Percentiles rank a stretch among this genome's conserved stretches.
Conservation (phyloP, 1,284 basidiomycete species). For the Pseudozyma hubeiensis region DNA sequence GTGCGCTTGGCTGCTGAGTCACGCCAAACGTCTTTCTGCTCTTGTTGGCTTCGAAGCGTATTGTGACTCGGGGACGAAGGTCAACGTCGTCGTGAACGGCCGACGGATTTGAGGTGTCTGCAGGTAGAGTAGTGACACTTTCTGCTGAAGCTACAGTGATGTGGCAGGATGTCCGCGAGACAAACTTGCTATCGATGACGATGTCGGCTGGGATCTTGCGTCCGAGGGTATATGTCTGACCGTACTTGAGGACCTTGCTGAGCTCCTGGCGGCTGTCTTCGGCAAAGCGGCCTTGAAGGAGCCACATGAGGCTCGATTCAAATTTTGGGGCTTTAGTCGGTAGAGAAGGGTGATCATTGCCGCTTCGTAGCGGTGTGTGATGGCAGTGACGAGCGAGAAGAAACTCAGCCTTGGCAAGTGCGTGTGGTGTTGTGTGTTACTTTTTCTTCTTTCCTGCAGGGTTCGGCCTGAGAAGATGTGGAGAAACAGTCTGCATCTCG, state of each 20-base stretch:
- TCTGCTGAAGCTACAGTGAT: slow-evolving; percentile 37
- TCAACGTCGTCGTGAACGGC: slow-evolving; percentile 23
- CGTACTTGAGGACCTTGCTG: slow-evolving; percentile 53
- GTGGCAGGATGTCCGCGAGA: slow-evolving; percentile 44
- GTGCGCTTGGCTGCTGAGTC: slow-evolving; percentile 5
- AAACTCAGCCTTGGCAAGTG: background rate
- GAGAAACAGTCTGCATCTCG: background rate
- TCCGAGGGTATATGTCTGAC: slow-evolving; percentile 53
- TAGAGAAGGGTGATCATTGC: too few relatives aligned
- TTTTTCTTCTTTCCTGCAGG: slow-evolving; percentile 2
- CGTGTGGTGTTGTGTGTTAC: slow-evolving; percentile 7
- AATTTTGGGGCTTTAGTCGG: too few relatives aligned
- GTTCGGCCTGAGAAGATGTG: slow-evolving; percentile 1
- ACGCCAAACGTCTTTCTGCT: slow-evolving; percentile 42
- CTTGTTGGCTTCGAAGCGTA: slow-evolving; percentile 53
- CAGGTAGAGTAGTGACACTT: slow-evolving; percentile 8
- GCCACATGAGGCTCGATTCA: slow-evolving; percentile 39
- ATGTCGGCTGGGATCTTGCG: slow-evolving; percentile 60
- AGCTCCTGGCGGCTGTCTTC: slow-evolving; percentile 44
- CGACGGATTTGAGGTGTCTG: slow-evolving; percentile 13
- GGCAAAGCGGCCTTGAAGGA: slow-evolving; percentile 50
- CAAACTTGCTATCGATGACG: slow-evolving; percentile 56
- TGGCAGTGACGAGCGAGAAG: background rate
- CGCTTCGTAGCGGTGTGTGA: background rate
- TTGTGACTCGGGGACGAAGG: slow-evolving; percentile 41